These are phyloP conservation scores for Nephelium lappaceum DNA, from an alignment of 345 rosid genomes.

Conservation along the genomic window DNA sequence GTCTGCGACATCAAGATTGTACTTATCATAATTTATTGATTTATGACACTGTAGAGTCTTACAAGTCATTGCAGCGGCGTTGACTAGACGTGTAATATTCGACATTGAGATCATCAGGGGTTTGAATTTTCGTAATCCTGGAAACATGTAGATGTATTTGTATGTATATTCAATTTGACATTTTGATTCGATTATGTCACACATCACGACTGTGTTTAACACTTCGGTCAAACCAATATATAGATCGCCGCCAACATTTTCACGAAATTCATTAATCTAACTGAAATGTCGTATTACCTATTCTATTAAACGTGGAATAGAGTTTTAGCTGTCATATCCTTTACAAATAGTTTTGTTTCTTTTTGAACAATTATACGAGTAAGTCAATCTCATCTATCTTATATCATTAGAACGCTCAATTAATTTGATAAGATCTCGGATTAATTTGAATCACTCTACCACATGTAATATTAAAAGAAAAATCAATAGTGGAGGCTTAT, in stretches of 20 bases:
- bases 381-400: too few relatives aligned
- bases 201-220: neutral
- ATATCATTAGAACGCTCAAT: too few relatives aligned
- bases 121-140: neutral
- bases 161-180: constrained; percentile 2
- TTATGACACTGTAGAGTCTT: neutral
- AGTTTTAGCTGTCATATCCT: neutral
- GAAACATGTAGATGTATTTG: neutral
- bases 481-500: too few relatives aligned
- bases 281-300: neutral
- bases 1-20: constrained; percentile 6
- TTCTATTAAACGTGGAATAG: neutral
- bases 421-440: too few relatives aligned
- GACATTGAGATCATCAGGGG: neutral
- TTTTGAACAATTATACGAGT: neutral
- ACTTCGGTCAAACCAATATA: neutral
- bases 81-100: neutral
- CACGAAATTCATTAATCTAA: neutral
- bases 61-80: neutral
- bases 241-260: neutral
- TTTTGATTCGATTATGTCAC: neutral
- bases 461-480: too few relatives aligned
- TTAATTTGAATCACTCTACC: too few relatives aligned
- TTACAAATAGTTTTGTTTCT: too few relatives aligned
- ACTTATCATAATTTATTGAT: neutral